Evolutionary conservation across 2,329 filamentous ascomycete species (phyloP), one percentile per base, ranked within the genome.

Genomic region (Paramyrothecium sp.): DNA sequence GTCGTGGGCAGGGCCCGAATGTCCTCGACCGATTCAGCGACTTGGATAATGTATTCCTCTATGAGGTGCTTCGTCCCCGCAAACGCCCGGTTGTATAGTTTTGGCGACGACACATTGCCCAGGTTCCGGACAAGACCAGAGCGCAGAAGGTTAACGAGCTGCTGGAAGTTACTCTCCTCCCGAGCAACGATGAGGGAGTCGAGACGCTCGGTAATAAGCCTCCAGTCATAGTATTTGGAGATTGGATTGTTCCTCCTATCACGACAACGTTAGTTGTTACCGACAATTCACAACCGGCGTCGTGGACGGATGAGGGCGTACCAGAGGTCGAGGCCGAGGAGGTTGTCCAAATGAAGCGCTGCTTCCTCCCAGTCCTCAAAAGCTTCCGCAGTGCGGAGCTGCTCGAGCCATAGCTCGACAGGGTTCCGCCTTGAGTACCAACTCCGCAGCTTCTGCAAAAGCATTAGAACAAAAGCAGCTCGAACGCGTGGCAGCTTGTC

Each of bases 21-120:
- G 67, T 93, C 88, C 59, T 90, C 85, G 55, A 97, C 86, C 2
- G 91, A 89, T 58, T 89, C 84, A n/a, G 89, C 89, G 38, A 96
- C 88, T 68, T 94, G 88, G 1, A 88, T 87, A 60, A 96, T 88
- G 69, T 97, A 97, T 72, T 96, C 90, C 69, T 97, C 92, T 60
- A 97, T 96, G 51, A 97, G 77, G 54, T 90, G 84, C 71, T 97
- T 97, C 1, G 93, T 97, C 17, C 93, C 93, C 1, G 90, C 89
- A 69, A 95, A 95, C 13, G 91, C 89, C 57, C 89, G 84, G 66
- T 93, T 93, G 76, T 92, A 97, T 1, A 97, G 79, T 61, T 87
- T 87, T 2, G 91, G 86, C 2, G 89, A 85, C 1, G 91, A 91
- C 65, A 97, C 96, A 70, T 96, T 96, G 57, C 92, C 93, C n/a